phyloP scores from a whole-genome alignment of 768 basidiomycete genomes.

The Lepiota brunneoincarnata region DNA sequence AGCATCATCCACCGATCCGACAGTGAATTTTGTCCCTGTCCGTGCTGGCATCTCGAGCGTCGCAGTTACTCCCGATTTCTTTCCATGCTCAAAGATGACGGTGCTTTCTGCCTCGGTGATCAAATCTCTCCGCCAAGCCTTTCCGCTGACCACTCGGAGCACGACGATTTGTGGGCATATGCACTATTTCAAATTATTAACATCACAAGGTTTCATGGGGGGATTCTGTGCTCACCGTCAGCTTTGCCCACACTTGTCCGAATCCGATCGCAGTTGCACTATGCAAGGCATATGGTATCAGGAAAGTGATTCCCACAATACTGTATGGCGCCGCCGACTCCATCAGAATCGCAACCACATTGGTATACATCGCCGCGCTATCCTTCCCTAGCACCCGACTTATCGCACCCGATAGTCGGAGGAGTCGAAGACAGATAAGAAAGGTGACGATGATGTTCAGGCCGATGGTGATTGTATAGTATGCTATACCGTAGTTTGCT shows the following conservation, averaged over 20 bases:
- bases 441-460: slow-evolving; percentile 40
- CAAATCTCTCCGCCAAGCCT: slow-evolving; percentile 11
- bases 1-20: not conserved
- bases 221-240: slow-evolving; percentile 28
- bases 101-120: slow-evolving; percentile 13
- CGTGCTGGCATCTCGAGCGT: not conserved
- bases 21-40: not conserved
- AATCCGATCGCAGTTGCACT: slow-evolving; percentile 31
- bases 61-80: not conserved
- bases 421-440: slow-evolving; percentile 35
- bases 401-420: slow-evolving; percentile 18
- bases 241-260: slow-evolving; percentile 39
- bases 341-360: slow-evolving; percentile 33
- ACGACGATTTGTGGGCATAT: slow-evolving; percentile 13
- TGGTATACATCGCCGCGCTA: slow-evolving; percentile 34
- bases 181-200: slow-evolving; percentile 3
- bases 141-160: slow-evolving; percentile 10
- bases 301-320: slow-evolving; percentile 33
- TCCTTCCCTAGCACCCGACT: slow-evolving; percentile 28
- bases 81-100: not conserved
- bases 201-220: no score
- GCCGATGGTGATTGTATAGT: slow-evolving; percentile 36
- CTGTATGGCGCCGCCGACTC: slow-evolving; percentile 41
- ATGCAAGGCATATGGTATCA: slow-evolving; percentile 34
- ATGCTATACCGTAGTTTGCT: slow-evolving; percentile 36